A percentile compares a stretch with the other conserved stretches of the same genome.
Conservation (phyloP, 2,329 filamentous ascomycete species). For the Venturia oleaginea region DNA sequence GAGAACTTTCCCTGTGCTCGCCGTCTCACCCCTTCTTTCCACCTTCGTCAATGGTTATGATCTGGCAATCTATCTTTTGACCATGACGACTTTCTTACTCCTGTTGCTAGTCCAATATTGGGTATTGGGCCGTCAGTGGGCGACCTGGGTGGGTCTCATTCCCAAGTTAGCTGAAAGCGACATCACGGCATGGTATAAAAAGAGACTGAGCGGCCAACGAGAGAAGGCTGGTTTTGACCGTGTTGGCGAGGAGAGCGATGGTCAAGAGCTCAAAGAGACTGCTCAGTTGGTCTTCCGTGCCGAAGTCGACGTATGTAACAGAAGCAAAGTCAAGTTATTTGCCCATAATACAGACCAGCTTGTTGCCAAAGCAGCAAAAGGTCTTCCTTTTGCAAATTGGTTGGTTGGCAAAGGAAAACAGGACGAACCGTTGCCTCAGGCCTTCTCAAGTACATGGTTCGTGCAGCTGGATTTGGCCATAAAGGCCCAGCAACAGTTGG, state of each 20-base stretch:
- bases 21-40: constrained; percentile 1
- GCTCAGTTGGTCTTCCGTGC: not conserved
- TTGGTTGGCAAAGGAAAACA: not conserved
- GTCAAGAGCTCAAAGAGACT: not conserved
- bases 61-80: constrained; percentile 1
- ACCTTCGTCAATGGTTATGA: constrained; percentile 2
- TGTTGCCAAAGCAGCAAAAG: constrained; percentile 1
- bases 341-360: not conserved
- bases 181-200: not conserved
- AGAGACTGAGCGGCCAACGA: not conserved
- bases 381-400: constrained; percentile 1
- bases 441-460: constrained; percentile 6
- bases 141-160: not conserved
- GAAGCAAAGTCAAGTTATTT: not conserved
- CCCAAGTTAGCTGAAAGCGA: constrained; percentile 2
- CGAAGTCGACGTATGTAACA: not conserved
- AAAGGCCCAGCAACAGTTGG: not conserved
- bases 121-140: not conserved
- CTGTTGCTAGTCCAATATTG: not conserved
- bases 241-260: not conserved
- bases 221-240: not conserved
- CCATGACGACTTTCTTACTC: not conserved
- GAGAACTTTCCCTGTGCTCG: constrained; percentile 4
- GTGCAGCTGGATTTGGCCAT: constrained; percentile 2
- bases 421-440: not conserved